phyloP scores from a whole-genome alignment of 2,329 filamentous ascomycete genomes.

The Fusarium torreyae region DNA sequence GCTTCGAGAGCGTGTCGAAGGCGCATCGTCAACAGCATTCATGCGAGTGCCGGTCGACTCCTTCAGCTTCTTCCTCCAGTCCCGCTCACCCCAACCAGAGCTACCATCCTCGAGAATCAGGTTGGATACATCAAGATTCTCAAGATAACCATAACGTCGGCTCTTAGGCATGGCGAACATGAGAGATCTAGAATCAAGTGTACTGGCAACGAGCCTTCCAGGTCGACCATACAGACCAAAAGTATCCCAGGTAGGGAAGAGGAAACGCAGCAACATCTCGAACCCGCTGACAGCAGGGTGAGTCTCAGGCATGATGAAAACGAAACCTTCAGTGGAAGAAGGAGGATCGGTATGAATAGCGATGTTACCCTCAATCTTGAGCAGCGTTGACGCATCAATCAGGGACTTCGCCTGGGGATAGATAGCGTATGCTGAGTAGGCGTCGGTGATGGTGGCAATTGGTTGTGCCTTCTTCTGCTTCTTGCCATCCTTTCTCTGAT shows the following conservation, averaged over 20 bases:
- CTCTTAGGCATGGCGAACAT: conserved; percentile 99
- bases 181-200: conserved; percentile 86
- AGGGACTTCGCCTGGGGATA: conserved; percentile 95
- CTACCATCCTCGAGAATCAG: conserved; percentile 86
- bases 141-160: conserved; percentile 89
- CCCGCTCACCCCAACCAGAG: conserved; percentile 82
- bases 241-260: conserved; percentile 95
- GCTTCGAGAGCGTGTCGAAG: conserved; percentile 62
- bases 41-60: conserved; percentile 88
- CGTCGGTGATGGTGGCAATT: conserved; percentile 91
- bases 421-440: conserved; percentile 93
- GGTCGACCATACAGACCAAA: conserved; percentile 94
- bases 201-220: conserved; percentile 87
- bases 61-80: conserved; percentile 92
- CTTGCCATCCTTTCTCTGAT: conserved; percentile 79
- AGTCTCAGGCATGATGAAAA: conserved; percentile 97
- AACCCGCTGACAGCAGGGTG: conserved; percentile 94
- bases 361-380: conserved; percentile 94
- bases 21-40: conserved; percentile 71
- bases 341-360: conserved; percentile 87
- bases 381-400: conserved; percentile 92
- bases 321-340: conserved; percentile 88
- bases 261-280: conserved; percentile 92
- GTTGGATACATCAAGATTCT: conserved; percentile 85
- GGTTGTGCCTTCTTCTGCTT: conserved; percentile 92